A percentile compares a stretch with the other conserved stretches of the same genome.
Evolutionary conservation across 768 basidiomycete species (phyloP).

Genomic region (Amanita exitialis): DNA sequence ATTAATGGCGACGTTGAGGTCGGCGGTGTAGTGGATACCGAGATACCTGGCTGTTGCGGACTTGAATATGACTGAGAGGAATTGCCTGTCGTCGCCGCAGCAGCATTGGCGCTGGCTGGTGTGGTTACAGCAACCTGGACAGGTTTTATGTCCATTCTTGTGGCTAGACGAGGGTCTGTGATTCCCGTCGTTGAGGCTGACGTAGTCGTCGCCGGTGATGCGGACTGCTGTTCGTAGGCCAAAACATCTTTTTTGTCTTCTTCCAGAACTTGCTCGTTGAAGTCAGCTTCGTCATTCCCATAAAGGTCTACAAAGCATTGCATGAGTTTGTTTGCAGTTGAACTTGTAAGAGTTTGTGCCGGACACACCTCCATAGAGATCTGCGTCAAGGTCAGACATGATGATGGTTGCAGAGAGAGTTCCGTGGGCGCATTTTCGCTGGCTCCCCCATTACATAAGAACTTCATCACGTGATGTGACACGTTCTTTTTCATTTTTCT

Average conservation of each 20-base stretch:
- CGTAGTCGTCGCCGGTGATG: constrained; percentile 8
- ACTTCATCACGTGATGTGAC: not conserved
- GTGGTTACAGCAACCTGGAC: constrained; percentile 13
- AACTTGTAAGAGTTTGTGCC: not conserved
- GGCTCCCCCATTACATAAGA: constrained; percentile 1
- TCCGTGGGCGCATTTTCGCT: constrained; percentile 8
- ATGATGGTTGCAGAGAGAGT: constrained; percentile 24
- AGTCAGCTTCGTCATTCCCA: constrained; percentile 61
- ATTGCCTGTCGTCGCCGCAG: constrained; percentile 10
- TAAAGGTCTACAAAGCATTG: constrained; percentile 49
- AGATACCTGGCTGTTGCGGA: constrained; percentile 4
- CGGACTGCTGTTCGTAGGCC: constrained; percentile 7
- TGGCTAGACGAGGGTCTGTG: constrained; percentile 9
- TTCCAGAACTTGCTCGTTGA: constrained; percentile 28
- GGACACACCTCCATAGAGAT: constrained; percentile 78
- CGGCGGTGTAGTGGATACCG: constrained; percentile 2
- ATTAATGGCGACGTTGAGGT: constrained; percentile 16
- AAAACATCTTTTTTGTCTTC: constrained; percentile 9
- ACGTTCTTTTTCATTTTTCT: not conserved
- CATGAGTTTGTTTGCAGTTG: not conserved
- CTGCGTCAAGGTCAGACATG: constrained; percentile 83
- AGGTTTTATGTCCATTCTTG: constrained; percentile 5
- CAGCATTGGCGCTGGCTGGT: constrained; percentile 9
- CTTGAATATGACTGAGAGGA: constrained; percentile 7
- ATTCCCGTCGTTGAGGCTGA: constrained; percentile 6